These are phyloP conservation scores for Psilocybe cyanescens DNA, from an alignment of 768 basidiomycete genomes.

Conservation along the genomic window DNA sequence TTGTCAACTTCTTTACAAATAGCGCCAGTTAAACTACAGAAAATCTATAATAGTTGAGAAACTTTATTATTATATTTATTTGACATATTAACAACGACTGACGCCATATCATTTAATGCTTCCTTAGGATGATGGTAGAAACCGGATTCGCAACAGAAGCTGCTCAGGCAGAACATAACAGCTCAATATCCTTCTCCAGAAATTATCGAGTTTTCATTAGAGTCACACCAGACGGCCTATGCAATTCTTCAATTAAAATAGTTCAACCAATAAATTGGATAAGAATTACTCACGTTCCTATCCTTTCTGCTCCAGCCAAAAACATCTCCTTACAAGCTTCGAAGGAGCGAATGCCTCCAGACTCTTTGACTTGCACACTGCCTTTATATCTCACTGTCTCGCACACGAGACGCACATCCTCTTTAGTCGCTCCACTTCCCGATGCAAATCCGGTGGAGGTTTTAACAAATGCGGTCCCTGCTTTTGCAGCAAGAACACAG, in stretches of 20 bases:
- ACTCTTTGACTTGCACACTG: slow-evolving; percentile 52
- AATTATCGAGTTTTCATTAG: slow-evolving; percentile 13
- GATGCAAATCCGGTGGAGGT: slow-evolving; percentile 56
- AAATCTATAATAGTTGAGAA: too few relatives aligned
- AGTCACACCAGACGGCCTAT: slow-evolving; percentile 20
- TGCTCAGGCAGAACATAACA: too few relatives aligned
- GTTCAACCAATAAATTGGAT: background rate
- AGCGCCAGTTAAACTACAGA: too few relatives aligned
- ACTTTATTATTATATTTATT: too few relatives aligned
- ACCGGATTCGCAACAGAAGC: background rate
- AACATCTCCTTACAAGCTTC: slow-evolving; percentile 52
- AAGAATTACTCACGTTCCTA: slow-evolving; percentile 50
- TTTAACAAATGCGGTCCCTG: slow-evolving; percentile 56
- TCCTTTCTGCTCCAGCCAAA: slow-evolving; percentile 51
- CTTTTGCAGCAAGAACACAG: slow-evolving; percentile 49
- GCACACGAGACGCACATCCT: slow-evolving; percentile 50
- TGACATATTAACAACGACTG: too few relatives aligned
- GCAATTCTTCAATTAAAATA: background rate
- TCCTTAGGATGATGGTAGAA: background rate
- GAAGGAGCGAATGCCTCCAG: slow-evolving; percentile 52
- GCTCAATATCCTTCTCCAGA: slow-evolving; percentile 9
- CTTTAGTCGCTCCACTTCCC: slow-evolving; percentile 44
- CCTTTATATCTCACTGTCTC: slow-evolving; percentile 35
- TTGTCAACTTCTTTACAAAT: too few relatives aligned
- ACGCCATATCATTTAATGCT: too few relatives aligned